Base-by-base conservation (phyloP, 2,329 filamentous ascomycete species). In the Aspergillus oerlinghausenensis region DNA sequence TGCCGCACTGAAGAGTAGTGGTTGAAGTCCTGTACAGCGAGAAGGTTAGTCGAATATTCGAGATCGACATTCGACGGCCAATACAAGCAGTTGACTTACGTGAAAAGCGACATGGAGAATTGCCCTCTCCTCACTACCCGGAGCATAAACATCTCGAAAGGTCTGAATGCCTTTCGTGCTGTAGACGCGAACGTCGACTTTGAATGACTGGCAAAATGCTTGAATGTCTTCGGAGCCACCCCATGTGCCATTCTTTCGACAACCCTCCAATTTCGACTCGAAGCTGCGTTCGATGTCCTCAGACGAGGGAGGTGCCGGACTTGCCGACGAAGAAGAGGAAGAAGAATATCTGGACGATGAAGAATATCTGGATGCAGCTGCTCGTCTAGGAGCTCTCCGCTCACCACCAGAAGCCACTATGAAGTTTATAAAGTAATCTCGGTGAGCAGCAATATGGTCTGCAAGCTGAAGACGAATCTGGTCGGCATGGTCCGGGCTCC, bases 1-100 rank as follows among this genome's bases (percentile, higher is more conserved):
- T 84, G 84, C 55, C 85, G 80, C 61, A 88, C 82, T 0, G 85
- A 88, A 4, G 84, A 87, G 71, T 87, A 88, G 67, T 88, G 86
- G 66, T 87, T 80, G 76, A 83, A 87, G 49, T 75, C 78, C 82
- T 87, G 25, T 7, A 17, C 14, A 23, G 48, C 4, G 11, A 23
- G 50, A 35, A 9, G 19, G 43, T 47, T 23, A 23, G 21, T 47
- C 43, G 14, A 14, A 23, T 26, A 14, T 14, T 47, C 23, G 23
- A 3, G 21, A 23, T 17, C 10, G 14, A 47, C n/a, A 11, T 14
- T 25, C 4, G 14, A n/a, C n/a, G 21, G 14, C 43, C 10, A n/a
- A 47, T 17, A 47, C 21, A 23, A 47, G 2, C 6, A 47, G 4
- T 14, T 26, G 51, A 75, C 82, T 75, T 79, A 85, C 84, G 64